Base-by-base conservation (phyloP, 176 grass and related monocot genomes). In the Carex parvula region DNA sequence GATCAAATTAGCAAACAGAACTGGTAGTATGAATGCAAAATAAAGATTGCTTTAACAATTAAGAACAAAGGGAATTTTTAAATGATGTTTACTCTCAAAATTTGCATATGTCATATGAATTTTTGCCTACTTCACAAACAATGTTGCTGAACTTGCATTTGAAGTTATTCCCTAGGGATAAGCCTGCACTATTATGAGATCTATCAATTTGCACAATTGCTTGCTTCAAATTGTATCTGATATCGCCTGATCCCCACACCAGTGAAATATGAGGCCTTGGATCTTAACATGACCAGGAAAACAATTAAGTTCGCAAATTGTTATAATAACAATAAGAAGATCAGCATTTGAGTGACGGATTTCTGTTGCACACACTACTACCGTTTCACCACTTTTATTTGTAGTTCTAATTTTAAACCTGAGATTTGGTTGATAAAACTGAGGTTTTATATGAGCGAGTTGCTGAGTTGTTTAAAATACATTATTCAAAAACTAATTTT, bases 71-170 rank as follows among this genome's bases (percentile, higher is more conserved):
- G 42, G n/a, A 24, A 4, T 26, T 12, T n/a, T 71, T 21, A 46
- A 44, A 42, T 46, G 17, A 21, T 1, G 1, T 17, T 70, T 46
- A 44, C 18, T 50, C 18, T 24, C 20, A 48, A 85, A 84, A 4
- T 67, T 90, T 90, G 80, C 95, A 93, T 30, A 98, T 90, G 64
- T 86, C 81, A 14, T 93, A 88, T 37, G 94, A 81, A 73, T 93
- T 95, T 83, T 93, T 95, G 55, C 95, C 95, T 84, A 98, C 81
- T 93, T 92, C 93, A 93, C 95, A 98, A 29, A 88, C 86, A 80
- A 95, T 78, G 80, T 83, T 79, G 77, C 64, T 86, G n/a, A 91
- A 93, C 64, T 93, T 88, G 86, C 88, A 95, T 73, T 63, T 88
- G 44, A 93, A 86, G 37, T 76, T 84, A n/a, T 83, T 70, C 64